phyloP scores from a whole-genome alignment of 2,329 filamentous ascomycete species.

The Pseudogymnoascus verrucosus region DNA sequence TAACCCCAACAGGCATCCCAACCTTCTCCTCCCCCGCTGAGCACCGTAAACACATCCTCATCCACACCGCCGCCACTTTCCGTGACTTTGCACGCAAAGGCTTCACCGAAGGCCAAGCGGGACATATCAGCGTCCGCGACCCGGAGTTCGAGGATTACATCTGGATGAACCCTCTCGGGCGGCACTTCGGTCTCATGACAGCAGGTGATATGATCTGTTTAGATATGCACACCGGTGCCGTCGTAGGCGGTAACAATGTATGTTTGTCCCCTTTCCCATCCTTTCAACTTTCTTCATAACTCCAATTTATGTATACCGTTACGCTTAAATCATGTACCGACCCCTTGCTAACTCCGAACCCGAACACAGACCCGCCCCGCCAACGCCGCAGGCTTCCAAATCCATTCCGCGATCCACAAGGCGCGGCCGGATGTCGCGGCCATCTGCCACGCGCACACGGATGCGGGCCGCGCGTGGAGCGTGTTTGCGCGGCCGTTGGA shows the following conservation, averaged over 20 bases:
- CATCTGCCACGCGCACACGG: constrained; percentile 62
- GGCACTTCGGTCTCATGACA: constrained; percentile 57
- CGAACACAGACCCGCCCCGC: constrained; percentile 39
- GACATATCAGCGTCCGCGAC: constrained; percentile 61
- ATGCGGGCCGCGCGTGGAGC: constrained; percentile 59
- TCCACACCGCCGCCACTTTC: constrained; percentile 62
- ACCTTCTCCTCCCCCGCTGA: constrained; percentile 43
- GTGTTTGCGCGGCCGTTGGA: constrained; percentile 57
- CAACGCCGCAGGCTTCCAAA: constrained; percentile 62
- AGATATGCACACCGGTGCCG: constrained; percentile 48
- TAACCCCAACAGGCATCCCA: constrained; percentile 42
- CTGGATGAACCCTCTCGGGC: constrained; percentile 62
- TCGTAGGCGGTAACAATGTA: constrained; percentile 52
- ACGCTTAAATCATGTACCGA: neutral
- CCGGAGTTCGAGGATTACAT: constrained; percentile 53
- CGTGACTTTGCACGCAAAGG: constrained; percentile 58
- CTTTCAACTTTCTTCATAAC: neutral
- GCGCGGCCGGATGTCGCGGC: constrained; percentile 57
- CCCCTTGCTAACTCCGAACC: neutral
- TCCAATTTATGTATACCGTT: neutral
- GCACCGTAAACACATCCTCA: constrained; percentile 55
- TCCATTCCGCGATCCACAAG: constrained; percentile 62
- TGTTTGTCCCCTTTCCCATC: neutral
- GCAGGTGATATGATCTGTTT: constrained; percentile 61
- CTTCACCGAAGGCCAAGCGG: constrained; percentile 61